A percentile compares a stretch with the other conserved stretches of the same genome.
These are phyloP conservation scores for Mycoemilia scoparia DNA, from an alignment of 192 early-diverging fungal genomes.

Conservation along the genomic window DNA sequence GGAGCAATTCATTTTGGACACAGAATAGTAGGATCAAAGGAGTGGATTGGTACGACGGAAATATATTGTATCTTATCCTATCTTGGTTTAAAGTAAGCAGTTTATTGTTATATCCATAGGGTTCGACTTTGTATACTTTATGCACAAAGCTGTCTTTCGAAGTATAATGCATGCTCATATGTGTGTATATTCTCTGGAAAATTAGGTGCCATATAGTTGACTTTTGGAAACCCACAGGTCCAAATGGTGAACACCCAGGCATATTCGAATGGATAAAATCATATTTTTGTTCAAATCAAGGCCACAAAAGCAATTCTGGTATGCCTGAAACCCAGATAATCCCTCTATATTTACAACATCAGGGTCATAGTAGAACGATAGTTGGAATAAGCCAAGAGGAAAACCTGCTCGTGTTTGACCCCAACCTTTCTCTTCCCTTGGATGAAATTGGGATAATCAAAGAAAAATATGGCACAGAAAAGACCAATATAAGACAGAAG, in stretches of 20 bases:
- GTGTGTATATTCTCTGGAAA: constrained; percentile 42
- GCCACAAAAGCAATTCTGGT: neutral
- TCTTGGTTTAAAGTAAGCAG: constrained; percentile 29
- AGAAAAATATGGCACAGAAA: constrained; percentile 37
- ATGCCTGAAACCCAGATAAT: constrained; percentile 29
- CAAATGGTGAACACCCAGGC: neutral
- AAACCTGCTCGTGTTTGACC: constrained; percentile 45
- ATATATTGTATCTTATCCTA: constrained; percentile 39
- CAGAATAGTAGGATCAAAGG: constrained; percentile 31
- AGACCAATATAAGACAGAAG: too few species aligned
- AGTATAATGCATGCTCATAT: constrained; percentile 21
- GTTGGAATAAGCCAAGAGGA: constrained; percentile 37
- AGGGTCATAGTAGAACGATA: constrained; percentile 47
- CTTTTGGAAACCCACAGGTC: constrained; percentile 4
- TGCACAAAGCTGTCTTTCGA: neutral
- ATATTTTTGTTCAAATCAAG: constrained; percentile 1
- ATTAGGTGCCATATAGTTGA: constrained; percentile 39
- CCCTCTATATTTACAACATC: constrained; percentile 53
- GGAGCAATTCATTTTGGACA: constrained; percentile 36
- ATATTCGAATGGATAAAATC: neutral
- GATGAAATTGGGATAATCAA: constrained; percentile 1
- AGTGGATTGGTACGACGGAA: constrained; percentile 61
- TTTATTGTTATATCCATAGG: too few species aligned
- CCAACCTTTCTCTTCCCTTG: constrained; percentile 9
- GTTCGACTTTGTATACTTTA: too few species aligned